phyloP scores from a whole-genome alignment of 192 early-diverging fungal species.

The Coemansia sp. region DNA sequence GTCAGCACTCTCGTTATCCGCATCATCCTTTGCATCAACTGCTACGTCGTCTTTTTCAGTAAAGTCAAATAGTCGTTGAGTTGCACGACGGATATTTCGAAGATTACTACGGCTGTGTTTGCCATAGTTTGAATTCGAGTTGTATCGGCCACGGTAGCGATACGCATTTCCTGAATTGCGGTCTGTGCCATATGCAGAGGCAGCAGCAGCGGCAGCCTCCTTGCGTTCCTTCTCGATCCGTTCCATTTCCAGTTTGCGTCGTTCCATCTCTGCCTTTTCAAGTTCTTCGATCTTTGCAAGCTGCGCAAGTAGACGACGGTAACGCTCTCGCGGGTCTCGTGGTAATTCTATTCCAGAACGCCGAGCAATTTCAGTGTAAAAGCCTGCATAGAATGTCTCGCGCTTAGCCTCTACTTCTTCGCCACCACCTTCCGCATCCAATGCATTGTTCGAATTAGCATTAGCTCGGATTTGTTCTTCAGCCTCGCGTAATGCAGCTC shows the following conservation, averaged over 20 bases:
- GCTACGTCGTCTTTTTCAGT: conserved; percentile 6
- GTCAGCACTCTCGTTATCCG: background rate
- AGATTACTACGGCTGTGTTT: conserved; percentile 9
- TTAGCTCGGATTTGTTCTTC: conserved; percentile 20
- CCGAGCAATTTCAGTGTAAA: conserved; percentile 25
- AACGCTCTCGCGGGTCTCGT: conserved; percentile 43
- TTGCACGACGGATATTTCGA: conserved; percentile 11
- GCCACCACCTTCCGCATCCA: conserved; percentile 15
- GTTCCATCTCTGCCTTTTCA: conserved; percentile 38
- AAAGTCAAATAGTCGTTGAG: conserved; percentile 48
- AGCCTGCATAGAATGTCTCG: conserved; percentile 37
- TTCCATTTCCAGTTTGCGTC: conserved; percentile 32
- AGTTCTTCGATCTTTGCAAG: conserved; percentile 43
- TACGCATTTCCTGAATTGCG: conserved; percentile 4
- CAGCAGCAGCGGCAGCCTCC: conserved; percentile 31
- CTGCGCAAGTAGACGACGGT: conserved; percentile 38
- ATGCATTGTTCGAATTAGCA: conserved; percentile 9
- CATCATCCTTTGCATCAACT: background rate
- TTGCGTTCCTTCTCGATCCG: conserved; percentile 46
- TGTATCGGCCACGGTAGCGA: conserved; percentile 24
- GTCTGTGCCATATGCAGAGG: conserved; percentile 15
- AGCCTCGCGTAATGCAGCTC: conserved; percentile 16
- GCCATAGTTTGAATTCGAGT: conserved; percentile 6
- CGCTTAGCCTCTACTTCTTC: conserved; percentile 37
- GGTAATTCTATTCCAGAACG: conserved; percentile 33